Evolutionary conservation across 208 protist species (phyloP), one percentile per base, ranked within the genome.

Genomic region (Acanthamoeba sp.): DNA sequence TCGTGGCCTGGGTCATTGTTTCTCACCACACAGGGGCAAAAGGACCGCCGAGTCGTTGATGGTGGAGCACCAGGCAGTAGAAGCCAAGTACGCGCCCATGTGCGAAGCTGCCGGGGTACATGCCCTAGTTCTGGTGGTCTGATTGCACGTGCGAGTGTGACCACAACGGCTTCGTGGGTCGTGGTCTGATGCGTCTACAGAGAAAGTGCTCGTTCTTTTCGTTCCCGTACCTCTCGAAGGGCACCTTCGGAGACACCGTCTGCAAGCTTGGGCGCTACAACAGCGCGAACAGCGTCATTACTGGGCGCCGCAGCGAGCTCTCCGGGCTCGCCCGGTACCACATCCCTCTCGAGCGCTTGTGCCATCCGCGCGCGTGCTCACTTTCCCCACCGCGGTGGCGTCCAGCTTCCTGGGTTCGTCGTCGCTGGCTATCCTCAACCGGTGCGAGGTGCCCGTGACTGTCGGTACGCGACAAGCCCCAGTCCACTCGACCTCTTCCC

Each of bases 131-230:
- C 34, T 76, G 14, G 6, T 7, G 27, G 14, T 69, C 66, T 76
- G 45, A 48, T 48, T 2, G 45, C n/a, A n/a, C n/a, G n/a, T n/a
- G n/a, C n/a, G n/a, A n/a, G n/a, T n/a, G n/a, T n/a, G n/a, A n/a
- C n/a, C n/a, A n/a, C n/a, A n/a, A n/a, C n/a, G n/a, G n/a, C n/a
- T n/a, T n/a, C n/a, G n/a, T n/a, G n/a, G n/a, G n/a, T 64, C 57
- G 9, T 64, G 57, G 27, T 29, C 27, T 20, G 29, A 18, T 1
- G 6, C n/a, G 34, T 76, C 10, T 12, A 3, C 73, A 85, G 76
- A 85, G 76, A 42, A 57, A 85, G 29, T 85, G 76, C 29, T 85
- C 76, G 16, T 85, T 59, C 76, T 85, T 85, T 42, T 85, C 76
- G 27, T 85, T 85, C 76, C 76, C 76, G 9, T 85, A 85, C 45